Percentiles rank a stretch among this genome's conserved stretches.
Evolutionary conservation across 768 basidiomycete genomes (phyloP).

Genomic region (Russula ochroleuca): DNA sequence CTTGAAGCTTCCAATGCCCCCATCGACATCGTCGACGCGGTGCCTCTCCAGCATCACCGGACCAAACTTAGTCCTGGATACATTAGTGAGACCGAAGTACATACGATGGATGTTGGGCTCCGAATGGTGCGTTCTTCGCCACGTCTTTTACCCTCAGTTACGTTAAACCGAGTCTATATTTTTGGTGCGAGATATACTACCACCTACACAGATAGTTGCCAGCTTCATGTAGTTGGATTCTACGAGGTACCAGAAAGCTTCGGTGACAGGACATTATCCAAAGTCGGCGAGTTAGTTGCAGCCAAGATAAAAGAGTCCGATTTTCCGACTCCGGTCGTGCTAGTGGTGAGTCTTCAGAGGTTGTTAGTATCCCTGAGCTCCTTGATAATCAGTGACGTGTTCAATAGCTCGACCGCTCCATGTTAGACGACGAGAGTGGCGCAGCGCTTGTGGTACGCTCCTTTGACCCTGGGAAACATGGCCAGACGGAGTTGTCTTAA

Average conservation of each 20-base stretch:
- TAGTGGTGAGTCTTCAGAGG: constrained; percentile 51
- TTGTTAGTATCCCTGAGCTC: not conserved
- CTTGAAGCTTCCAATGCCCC: constrained; percentile 30
- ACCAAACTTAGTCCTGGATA: constrained; percentile 60
- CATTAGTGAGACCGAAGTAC: too few species aligned
- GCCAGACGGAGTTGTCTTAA: too few species aligned
- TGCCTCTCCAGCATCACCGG: constrained; percentile 83
- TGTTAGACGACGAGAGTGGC: too few species aligned
- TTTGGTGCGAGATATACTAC: constrained; percentile 43
- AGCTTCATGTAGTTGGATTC: constrained; percentile 60
- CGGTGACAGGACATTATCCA: constrained; percentile 56
- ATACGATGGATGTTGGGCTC: constrained; percentile 80
- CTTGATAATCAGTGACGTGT: too few species aligned
- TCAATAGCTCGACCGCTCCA: too few species aligned
- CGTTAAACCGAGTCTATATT: not conserved
- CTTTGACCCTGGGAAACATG: too few species aligned
- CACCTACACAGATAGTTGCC: constrained; percentile 52
- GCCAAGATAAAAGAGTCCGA: constrained; percentile 45
- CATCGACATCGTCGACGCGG: constrained; percentile 56
- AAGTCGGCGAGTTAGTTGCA: constrained; percentile 62
- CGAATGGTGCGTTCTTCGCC: constrained; percentile 53
- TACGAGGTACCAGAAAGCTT: constrained; percentile 69
- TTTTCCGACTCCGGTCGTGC: constrained; percentile 59
- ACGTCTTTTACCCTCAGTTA: not conserved
- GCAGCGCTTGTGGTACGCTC: too few species aligned